Evolutionary conservation across 371 early-diverging fungal genomes (phyloP).

Genomic region (Lichtheimia hyalospora): DNA sequence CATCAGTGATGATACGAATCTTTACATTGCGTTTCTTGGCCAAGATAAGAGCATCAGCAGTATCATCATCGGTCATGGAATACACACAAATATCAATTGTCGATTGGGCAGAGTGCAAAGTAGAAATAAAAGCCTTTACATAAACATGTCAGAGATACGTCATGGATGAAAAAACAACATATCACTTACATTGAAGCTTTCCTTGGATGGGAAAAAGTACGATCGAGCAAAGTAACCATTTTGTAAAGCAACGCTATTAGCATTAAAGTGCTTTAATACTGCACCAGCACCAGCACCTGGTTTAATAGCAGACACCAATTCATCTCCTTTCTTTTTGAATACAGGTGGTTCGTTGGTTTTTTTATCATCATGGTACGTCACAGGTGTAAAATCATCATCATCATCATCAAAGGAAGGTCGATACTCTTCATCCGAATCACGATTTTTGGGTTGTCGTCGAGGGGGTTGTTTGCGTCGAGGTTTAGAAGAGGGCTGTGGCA

Average conservation of each 20-base stretch:
- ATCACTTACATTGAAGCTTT: constrained; percentile 50
- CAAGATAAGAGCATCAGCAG: constrained; percentile 55
- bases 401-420: constrained; percentile 25
- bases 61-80: constrained; percentile 67
- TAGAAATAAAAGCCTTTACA: constrained; percentile 47
- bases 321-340: neutral
- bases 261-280: constrained; percentile 23
- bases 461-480: neutral
- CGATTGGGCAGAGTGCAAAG: constrained; percentile 45
- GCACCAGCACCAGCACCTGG: constrained; percentile 37
- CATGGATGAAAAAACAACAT: neutral
- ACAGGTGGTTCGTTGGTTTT: neutral
- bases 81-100: constrained; percentile 70
- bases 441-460: constrained; percentile 15
- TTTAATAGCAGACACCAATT: constrained; percentile 8
- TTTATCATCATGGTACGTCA: neutral
- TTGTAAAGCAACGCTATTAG: constrained; percentile 12
- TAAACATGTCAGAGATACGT: neutral
- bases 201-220: constrained; percentile 68
- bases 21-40: constrained; percentile 60
- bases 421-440: constrained; percentile 43
- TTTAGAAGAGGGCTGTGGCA: neutral
- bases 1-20: constrained; percentile 58
- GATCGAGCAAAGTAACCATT: constrained; percentile 41
- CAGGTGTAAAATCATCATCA: constrained; percentile 9